Conservation (phyloP, 1,284 basidiomycete species). For the Malassezia pachydermatis region DNA sequence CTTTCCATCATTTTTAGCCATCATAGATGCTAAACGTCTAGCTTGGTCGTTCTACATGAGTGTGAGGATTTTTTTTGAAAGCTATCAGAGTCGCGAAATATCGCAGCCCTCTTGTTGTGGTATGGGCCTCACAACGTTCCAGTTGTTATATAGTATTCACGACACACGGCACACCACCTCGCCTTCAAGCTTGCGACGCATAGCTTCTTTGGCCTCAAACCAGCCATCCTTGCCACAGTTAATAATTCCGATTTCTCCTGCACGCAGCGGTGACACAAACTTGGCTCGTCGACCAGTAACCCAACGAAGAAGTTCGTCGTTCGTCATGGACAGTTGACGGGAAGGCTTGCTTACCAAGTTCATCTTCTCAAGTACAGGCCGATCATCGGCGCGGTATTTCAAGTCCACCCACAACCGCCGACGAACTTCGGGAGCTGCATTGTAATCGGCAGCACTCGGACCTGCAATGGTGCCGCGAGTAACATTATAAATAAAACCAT, state of each 20-base stretch:
- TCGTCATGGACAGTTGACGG: conserved; percentile 63
- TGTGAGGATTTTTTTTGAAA: background rate
- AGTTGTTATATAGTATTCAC: conserved; percentile 8
- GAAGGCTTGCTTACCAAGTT: conserved; percentile 65
- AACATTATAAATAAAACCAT: conserved; percentile 70
- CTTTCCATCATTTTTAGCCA: too few species aligned
- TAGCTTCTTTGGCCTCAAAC: conserved; percentile 50
- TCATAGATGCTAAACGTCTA: too few species aligned
- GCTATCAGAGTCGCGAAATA: too few species aligned
- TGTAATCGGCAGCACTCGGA: conserved; percentile 59
- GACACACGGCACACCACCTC: conserved; percentile 50
- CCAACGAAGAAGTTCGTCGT: conserved; percentile 61
- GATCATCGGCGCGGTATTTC: conserved; percentile 69
- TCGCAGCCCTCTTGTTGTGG: too few species aligned
- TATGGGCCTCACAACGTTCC: too few species aligned
- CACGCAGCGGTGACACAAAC: conserved; percentile 62
- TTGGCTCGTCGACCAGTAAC: conserved; percentile 52
- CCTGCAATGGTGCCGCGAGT: conserved; percentile 65
- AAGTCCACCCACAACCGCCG: conserved; percentile 69
- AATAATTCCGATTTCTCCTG: conserved; percentile 78
- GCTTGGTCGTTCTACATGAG: background rate
- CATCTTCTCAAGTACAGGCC: conserved; percentile 66
- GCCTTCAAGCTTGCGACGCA: conserved; percentile 46
- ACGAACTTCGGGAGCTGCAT: conserved; percentile 49
- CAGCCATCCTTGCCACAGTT: conserved; percentile 55